Evolutionary conservation across 352 stramenopile genomes (phyloP).

Genomic region (Blastocystis sp.): DNA sequence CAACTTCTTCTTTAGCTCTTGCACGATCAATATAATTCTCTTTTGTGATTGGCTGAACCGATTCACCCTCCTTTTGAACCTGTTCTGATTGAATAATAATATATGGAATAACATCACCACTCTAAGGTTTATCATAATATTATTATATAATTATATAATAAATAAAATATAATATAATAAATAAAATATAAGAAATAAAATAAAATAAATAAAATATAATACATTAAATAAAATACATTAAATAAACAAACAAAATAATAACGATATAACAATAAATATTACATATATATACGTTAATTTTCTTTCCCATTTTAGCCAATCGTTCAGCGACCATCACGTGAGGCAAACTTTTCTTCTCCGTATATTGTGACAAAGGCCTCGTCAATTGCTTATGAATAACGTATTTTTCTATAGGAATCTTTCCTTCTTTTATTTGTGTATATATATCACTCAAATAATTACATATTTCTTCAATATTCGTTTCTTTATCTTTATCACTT

Average conservation of each 20-base stretch:
- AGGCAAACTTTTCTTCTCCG: slow-evolving; percentile 63
- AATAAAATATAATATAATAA: too few species aligned
- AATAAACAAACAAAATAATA: background rate
- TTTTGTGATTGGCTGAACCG: background rate
- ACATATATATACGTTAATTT: slow-evolving; percentile 83
- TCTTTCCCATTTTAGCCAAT: slow-evolving; percentile 74
- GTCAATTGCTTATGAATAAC: slow-evolving; percentile 98
- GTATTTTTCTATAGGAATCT: slow-evolving; percentile 81
- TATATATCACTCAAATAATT: slow-evolving; percentile 54
- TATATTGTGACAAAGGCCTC: slow-evolving; percentile 89
- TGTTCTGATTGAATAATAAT: too few species aligned
- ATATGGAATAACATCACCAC: too few species aligned
- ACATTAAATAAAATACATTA: slow-evolving; percentile 2
- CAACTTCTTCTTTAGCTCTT: background rate
- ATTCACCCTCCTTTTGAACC: background rate
- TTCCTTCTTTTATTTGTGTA: slow-evolving; percentile 69
- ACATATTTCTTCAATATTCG: slow-evolving; percentile 60
- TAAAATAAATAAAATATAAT: slow-evolving; percentile 22
- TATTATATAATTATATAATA: too few species aligned
- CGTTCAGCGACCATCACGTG: slow-evolving; percentile 90
- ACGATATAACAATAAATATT: slow-evolving; percentile 54
- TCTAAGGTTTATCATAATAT: too few species aligned
- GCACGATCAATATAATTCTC: background rate
- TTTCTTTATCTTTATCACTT: slow-evolving; percentile 69
- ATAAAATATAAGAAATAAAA: too few species aligned